Conservation (phyloP, 1,284 basidiomycete genomes). For the Austroboletus novae-zelandiae region DNA sequence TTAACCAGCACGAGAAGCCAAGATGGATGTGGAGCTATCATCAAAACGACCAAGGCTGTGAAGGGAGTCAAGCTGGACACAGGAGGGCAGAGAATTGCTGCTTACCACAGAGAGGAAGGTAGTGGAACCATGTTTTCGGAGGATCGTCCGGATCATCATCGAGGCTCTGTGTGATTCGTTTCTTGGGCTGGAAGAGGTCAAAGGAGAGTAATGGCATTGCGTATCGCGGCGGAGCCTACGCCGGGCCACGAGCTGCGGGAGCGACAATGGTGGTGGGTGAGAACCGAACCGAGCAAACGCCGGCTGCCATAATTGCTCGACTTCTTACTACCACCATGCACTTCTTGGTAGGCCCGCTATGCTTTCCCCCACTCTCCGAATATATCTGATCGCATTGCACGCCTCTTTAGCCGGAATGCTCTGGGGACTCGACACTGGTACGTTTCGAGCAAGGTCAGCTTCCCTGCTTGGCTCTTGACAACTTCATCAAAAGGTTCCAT, state of each 20-base stretch:
- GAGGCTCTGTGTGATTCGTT: constrained; percentile 7
- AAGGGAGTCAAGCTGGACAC: constrained; percentile 1
- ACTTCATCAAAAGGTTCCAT: constrained; percentile 36
- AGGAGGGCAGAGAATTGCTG: not conserved
- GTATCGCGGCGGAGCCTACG: constrained; percentile 6
- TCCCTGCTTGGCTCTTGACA: not conserved
- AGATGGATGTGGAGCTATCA: constrained; percentile 72
- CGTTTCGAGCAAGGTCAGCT: not conserved
- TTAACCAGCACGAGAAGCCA: constrained; percentile 62
- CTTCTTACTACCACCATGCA: not conserved
- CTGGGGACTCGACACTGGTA: constrained; percentile 34
- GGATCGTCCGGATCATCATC: constrained; percentile 31
- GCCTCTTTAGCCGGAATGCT: constrained; percentile 31
- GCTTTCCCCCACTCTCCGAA: constrained; percentile 12
- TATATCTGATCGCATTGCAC: constrained; percentile 29
- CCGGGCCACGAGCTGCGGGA: not conserved
- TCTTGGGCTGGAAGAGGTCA: constrained; percentile 14
- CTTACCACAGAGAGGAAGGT: constrained; percentile 55
- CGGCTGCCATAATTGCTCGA: too few species aligned
- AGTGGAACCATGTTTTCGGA: constrained; percentile 54
- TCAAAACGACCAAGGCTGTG: constrained; percentile 54
- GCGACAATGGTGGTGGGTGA: not conserved
- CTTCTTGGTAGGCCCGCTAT: constrained; percentile 5
- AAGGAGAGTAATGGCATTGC: constrained; percentile 33
- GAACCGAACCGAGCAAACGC: not conserved